Evolutionary conservation across 257 asterid genomes (phyloP), one percentile per base, ranked within the genome.

Genomic region (Solanum bukasovii): DNA sequence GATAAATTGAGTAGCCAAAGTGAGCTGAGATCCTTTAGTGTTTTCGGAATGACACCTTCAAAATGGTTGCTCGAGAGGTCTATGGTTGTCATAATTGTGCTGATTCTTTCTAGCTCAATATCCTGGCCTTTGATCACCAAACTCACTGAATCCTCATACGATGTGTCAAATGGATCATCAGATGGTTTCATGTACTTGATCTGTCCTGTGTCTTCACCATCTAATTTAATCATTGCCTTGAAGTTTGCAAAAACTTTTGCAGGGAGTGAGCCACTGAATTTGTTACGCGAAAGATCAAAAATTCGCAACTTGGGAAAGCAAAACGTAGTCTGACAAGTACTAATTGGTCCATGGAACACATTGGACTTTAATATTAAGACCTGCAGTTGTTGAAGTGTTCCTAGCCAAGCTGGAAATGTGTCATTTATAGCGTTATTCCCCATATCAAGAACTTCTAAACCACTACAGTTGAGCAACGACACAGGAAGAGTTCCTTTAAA

Each of bases 281-380:
- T 1, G 1, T 27, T 67, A 67, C 2, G 13, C 1, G 38, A 31
- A 20, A 31, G 42, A 18, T 71, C 42, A 18, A 71, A 16, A 7
- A 71, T 31, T 5, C 38, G n/a, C 38, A 71, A 71, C 25, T 7
- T 3, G 78, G 38, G 38, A 71, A 71, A 71, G 78, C 3, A 71
- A 71, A 71, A 4, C 0, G 7, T 67, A 61, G 13, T 61, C 7
- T 67, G 20, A 14, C 35, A 25, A 25, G 35, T 2, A 27, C 21
- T 67, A 5, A 67, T 27, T 5, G 74, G 74, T 27, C 35, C 74
- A 67, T 25, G 72, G 49, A 88, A 83, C 75, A 27, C 18, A 27
- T 88, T 88, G 1, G 84, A 82, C 13, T 63, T 88, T 13, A 88
- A n/a, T 16, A 88, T 20, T 13, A 88, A 44, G 63, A 88, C 89